Evolutionary conservation across 345 rosid genomes (phyloP).

Genomic region (Eucalyptus cloeziana): DNA sequence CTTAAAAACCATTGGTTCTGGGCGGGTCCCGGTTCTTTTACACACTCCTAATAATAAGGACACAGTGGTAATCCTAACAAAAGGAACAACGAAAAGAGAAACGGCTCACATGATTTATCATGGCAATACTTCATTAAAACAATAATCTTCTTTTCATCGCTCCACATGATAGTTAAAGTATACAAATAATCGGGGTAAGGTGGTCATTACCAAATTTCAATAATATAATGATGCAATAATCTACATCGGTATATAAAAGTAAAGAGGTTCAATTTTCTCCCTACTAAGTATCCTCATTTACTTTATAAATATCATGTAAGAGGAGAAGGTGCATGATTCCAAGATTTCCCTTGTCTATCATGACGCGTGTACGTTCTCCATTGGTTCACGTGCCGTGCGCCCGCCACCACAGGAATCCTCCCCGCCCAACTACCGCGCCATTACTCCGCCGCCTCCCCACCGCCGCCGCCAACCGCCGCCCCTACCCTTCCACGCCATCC

Average conservation of each 20-base stretch:
- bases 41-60: too few species aligned
- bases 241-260: too few species aligned
- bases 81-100: rapidly evolving
- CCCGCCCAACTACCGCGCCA: not conserved
- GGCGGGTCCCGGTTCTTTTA: too few species aligned
- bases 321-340: not conserved
- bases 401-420: not conserved
- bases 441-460: not conserved
- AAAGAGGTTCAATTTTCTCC: not conserved
- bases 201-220: too few species aligned
- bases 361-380: not conserved
- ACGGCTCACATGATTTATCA: not conserved
- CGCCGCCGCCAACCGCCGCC: not conserved
- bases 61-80: not conserved
- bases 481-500: not conserved
- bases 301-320: too few species aligned
- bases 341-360: not conserved
- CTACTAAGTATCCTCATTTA: too few species aligned
- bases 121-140: not conserved
- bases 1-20: too few species aligned
- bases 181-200: not conserved
- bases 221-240: too few species aligned
- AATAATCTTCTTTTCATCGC: too few species aligned
- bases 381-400: not conserved
- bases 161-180: rapidly evolving